phyloP scores from a whole-genome alignment of 2,329 filamentous ascomycete genomes.

The Claviceps capensis region DNA sequence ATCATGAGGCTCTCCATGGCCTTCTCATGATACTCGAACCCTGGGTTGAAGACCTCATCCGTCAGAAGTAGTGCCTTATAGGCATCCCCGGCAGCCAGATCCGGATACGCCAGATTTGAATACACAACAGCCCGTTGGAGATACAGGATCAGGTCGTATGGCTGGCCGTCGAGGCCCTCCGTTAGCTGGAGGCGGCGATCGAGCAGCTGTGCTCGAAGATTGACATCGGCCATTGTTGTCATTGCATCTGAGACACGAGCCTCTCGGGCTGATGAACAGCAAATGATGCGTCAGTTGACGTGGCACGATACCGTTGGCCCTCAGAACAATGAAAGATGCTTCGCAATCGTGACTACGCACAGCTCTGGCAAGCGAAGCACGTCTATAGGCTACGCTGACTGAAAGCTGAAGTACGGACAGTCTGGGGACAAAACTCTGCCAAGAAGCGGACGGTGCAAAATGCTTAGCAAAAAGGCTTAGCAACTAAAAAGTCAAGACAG shows the following conservation, averaged over 20 bases:
- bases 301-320: no score
- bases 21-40: slow-evolving; percentile 68
- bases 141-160: slow-evolving; percentile 52
- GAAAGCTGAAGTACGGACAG: no score
- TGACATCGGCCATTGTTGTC: slow-evolving; percentile 19
- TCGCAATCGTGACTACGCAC: no score
- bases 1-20: slow-evolving; percentile 38
- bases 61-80: slow-evolving; percentile 80
- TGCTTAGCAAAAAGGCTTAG: no score
- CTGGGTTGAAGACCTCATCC: slow-evolving; percentile 66
- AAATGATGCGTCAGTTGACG: no score
- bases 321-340: no score
- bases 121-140: slow-evolving; percentile 59
- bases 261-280: no score
- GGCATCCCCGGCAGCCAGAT: slow-evolving; percentile 78
- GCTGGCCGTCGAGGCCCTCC: slow-evolving; percentile 32
- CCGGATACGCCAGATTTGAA: slow-evolving; percentile 67
- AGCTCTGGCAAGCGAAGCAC: no score
- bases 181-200: slow-evolving; percentile 44
- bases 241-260: not conserved
- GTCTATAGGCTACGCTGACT: no score
- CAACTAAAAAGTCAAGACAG: no score
- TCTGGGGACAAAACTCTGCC: no score
- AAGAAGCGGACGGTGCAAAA: no score
- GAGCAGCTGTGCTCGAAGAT: slow-evolving; percentile 32